Evolutionary conservation across 176 grass and related monocot genomes (phyloP).

Genomic region (Oryza punctata): DNA sequence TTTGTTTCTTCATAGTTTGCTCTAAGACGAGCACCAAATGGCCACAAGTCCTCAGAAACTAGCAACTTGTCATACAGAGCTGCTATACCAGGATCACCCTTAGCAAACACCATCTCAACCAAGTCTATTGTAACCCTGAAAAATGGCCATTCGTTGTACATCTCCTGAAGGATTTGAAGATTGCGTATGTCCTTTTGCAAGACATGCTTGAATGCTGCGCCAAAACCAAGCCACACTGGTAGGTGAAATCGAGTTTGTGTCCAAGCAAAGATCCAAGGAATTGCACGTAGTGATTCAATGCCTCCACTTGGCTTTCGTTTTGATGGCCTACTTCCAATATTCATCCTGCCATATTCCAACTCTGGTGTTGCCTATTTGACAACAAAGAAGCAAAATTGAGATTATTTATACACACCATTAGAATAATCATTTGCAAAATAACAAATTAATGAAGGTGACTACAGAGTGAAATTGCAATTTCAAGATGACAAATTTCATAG

Average conservation of each 20-base stretch:
- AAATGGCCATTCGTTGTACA: constrained; percentile 95
- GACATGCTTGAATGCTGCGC: constrained; percentile 84
- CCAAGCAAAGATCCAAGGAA: constrained; percentile 99
- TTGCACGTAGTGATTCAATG: constrained; percentile 86
- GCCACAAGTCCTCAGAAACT: constrained; percentile 76
- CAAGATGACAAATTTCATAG: neutral
- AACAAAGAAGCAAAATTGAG: constrained; percentile 14
- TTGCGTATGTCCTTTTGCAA: constrained; percentile 71
- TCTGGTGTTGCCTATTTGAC: constrained; percentile 74
- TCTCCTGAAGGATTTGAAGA: constrained; percentile 72
- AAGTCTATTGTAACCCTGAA: constrained; percentile 95
- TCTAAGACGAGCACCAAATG: constrained; percentile 72
- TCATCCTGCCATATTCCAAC: constrained; percentile 93
- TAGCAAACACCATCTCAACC: constrained; percentile 98
- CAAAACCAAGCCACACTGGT: constrained; percentile 95
- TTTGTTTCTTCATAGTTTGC: constrained; percentile 84
- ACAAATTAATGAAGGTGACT: neutral
- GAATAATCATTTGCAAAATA: neutral
- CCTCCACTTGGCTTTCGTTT: constrained; percentile 90
- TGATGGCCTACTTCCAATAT: constrained; percentile 88
- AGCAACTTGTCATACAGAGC: constrained; percentile 88
- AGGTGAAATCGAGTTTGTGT: constrained; percentile 93
- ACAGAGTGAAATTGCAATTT: neutral
- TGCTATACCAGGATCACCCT: constrained; percentile 94
- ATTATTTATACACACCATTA: constrained; percentile 10